Percentiles rank a stretch among this genome's conserved stretches.
phyloP scores from a whole-genome alignment of 257 asterid genomes.

The Rauvolfia tetraphylla region DNA sequence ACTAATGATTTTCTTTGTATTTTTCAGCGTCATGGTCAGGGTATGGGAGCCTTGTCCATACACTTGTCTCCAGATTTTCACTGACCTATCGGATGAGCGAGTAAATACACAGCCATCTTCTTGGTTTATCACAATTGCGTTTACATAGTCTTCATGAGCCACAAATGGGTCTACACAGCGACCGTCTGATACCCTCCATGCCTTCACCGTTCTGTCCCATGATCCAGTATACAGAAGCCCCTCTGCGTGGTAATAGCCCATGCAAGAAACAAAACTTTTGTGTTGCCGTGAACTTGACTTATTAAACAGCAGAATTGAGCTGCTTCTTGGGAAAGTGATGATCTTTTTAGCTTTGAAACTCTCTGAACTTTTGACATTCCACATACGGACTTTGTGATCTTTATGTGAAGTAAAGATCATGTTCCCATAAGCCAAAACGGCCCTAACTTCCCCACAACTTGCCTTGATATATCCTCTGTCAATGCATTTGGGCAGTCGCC shows the following conservation, averaged over 20 bases:
- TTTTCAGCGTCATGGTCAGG: conserved; percentile 71
- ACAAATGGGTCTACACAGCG: conserved; percentile 60
- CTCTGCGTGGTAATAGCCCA: conserved; percentile 79
- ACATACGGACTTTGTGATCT: conserved; percentile 51
- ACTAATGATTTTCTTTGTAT: too few species aligned
- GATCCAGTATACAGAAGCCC: conserved; percentile 83
- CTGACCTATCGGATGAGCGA: conserved; percentile 79
- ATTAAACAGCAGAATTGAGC: conserved; percentile 28
- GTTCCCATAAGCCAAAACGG: conserved; percentile 59
- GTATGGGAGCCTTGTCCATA: conserved; percentile 80
- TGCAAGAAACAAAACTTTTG: conserved; percentile 63
- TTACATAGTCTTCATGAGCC: conserved; percentile 71
- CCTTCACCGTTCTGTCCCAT: conserved; percentile 59
- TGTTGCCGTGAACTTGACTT: conserved; percentile 27
- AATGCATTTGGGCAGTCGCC: conserved; percentile 81
- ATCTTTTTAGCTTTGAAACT: conserved; percentile 50
- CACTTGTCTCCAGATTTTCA: conserved; percentile 75
- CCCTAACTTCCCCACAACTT: conserved; percentile 49
- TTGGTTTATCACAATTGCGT: conserved; percentile 52
- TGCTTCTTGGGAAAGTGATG: conserved; percentile 39
- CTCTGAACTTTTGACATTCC: conserved; percentile 43
- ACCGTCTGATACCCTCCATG: conserved; percentile 60
- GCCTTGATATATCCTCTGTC: conserved; percentile 62
- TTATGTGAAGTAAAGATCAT: conserved; percentile 68
- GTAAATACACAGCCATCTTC: conserved; percentile 78